Percentiles rank a stretch among this genome's conserved stretches.
Evolutionary conservation across 257 asterid genomes (phyloP).

Genomic region (Agastache rugosa): DNA sequence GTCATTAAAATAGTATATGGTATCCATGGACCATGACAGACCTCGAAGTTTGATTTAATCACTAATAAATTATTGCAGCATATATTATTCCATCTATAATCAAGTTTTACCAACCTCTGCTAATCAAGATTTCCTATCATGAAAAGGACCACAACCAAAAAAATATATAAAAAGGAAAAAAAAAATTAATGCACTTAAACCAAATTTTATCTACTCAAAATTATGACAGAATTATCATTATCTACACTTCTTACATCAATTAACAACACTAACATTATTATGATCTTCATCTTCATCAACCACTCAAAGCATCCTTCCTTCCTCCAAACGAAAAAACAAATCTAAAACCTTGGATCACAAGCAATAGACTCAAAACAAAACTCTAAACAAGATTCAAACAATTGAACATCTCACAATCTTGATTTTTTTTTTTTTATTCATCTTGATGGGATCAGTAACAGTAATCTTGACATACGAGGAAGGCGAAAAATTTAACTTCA

Average conservation of each 20-base stretch:
- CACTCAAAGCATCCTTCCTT: neutral
- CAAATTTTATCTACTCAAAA: constrained; percentile 20
- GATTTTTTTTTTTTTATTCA: constrained; percentile 32
- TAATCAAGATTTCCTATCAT: neutral
- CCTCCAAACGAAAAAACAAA: constrained; percentile 22
- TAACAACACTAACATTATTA: constrained; percentile 12
- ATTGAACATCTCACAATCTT: constrained; percentile 32
- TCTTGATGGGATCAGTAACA: constrained; percentile 14
- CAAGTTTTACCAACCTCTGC: constrained; percentile 26
- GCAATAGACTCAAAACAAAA: constrained; percentile 8
- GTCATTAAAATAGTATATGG: neutral
- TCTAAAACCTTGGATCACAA: constrained; percentile 1
- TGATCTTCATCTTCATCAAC: constrained; percentile 10
- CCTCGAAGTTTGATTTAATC: neutral
- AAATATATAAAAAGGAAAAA: neutral
- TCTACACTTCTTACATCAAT: neutral
- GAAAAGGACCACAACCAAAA: constrained; percentile 7
- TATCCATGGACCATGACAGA: neutral
- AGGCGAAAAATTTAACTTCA: constrained; percentile 5
- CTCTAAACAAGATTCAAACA: constrained; percentile 33
- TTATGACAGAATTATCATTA: constrained; percentile 21
- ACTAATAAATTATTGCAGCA: constrained; percentile 13
- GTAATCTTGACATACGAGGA: neutral
- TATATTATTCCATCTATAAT: constrained; percentile 25
- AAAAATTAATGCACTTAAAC: constrained; percentile 2